Percentiles rank a stretch among this genome's conserved stretches.
These are phyloP conservation scores for Leccinellum luteum DNA, from an alignment of 768 basidiomycete species.

Conservation along the genomic window DNA sequence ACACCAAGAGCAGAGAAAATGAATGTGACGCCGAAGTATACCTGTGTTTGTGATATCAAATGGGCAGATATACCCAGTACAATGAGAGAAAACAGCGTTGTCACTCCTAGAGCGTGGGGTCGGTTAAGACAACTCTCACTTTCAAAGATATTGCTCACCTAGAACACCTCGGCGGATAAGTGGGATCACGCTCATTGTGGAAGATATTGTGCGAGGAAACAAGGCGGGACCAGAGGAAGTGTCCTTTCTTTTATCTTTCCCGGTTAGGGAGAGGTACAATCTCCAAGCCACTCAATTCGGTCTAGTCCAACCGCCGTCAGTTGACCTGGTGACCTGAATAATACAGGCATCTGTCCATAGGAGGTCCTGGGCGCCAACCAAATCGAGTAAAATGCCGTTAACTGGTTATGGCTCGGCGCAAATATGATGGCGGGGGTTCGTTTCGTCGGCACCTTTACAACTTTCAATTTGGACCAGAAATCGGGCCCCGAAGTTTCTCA, in stretches of 20 bases:
- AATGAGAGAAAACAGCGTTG: constrained; percentile 29
- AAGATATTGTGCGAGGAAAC: background rate
- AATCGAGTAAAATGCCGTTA: background rate
- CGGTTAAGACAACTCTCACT: background rate
- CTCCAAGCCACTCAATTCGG: background rate
- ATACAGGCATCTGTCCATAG: background rate
- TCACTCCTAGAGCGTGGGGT: constrained; percentile 11
- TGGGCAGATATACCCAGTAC: constrained; percentile 30
- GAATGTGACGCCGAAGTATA: constrained; percentile 7
- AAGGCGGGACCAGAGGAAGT: background rate
- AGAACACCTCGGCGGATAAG: constrained; percentile 19
- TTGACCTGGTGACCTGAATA: background rate
- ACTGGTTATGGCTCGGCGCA: background rate
- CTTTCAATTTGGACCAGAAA: background rate
- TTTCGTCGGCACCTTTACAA: background rate
- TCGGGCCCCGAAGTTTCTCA: background rate
- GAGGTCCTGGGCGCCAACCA: background rate
- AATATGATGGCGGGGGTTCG: too few relatives aligned
- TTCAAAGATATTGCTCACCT: constrained; percentile 17
- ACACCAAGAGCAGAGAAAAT: constrained; percentile 30
- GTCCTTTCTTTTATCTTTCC: constrained; percentile 5
- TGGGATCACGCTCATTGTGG: constrained; percentile 14
- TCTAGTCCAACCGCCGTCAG: background rate
- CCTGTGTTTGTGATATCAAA: constrained; percentile 22
- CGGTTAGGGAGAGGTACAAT: background rate